Conservation (phyloP, 805 yeast genomes). For the Wickerhamomyces kurtzmanii region DNA sequence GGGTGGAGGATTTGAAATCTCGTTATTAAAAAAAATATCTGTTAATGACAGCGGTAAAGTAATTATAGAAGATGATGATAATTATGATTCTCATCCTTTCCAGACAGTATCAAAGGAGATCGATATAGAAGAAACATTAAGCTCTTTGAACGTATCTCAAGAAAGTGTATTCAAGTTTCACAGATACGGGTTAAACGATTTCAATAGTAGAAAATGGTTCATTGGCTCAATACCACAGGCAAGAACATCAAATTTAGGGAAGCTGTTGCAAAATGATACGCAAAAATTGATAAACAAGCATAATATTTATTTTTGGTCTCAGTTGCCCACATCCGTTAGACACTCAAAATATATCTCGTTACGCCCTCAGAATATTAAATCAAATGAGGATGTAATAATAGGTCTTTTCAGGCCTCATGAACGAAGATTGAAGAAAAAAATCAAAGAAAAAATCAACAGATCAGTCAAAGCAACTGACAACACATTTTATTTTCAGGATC, state of each 20-base stretch:
- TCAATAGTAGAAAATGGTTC: constrained; percentile 21
- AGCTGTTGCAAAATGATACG: too few relatives aligned
- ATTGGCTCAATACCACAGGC: constrained; percentile 38
- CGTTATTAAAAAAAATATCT: constrained; percentile 4
- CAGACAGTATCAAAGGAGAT: constrained; percentile 2
- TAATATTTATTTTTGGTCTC: too few relatives aligned
- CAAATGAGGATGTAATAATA: constrained; percentile 8
- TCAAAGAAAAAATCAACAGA: constrained; percentile 24
- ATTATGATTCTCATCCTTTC: background rate
- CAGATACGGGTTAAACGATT: constrained; percentile 21
- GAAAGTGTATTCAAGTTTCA: constrained; percentile 10
- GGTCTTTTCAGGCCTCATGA: constrained; percentile 31
- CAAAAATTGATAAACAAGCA: too few relatives aligned
- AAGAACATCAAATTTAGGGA: constrained; percentile 25
- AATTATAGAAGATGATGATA: constrained; percentile 1
- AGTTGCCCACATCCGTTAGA: too few relatives aligned
- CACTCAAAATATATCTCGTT: too few relatives aligned
- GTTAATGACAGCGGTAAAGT: constrained; percentile 6
- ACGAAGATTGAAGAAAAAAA: constrained; percentile 23
- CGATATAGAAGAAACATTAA: constrained; percentile 3
- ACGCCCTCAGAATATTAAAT: constrained; percentile 1
- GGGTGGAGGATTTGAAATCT: constrained; percentile 6
- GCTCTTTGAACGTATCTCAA: constrained; percentile 1
- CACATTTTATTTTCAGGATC: background rate
- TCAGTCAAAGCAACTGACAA: constrained; percentile 4